These are phyloP conservation scores for Chaetomiaceae sp. DNA, from an alignment of 2,329 filamentous ascomycete species.

Conservation along the genomic window DNA sequence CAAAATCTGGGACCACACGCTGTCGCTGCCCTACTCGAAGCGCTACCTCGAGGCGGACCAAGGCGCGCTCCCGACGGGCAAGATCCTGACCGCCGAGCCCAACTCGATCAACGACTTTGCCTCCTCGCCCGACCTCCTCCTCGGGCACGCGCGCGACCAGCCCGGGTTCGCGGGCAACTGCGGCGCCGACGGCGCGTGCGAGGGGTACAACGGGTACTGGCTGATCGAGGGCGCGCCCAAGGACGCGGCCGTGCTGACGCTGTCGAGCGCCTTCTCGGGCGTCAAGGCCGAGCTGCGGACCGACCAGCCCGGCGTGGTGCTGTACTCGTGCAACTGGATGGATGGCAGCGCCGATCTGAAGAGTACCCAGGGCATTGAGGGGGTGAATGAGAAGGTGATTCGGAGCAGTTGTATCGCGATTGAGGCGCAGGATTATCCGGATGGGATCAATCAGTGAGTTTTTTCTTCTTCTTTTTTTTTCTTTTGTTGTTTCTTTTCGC, in stretches of 20 bases:
- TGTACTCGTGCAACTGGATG: slow-evolving; percentile 64
- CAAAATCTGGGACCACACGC: slow-evolving; percentile 56
- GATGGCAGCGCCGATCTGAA: slow-evolving; percentile 50
- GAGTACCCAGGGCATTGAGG: slow-evolving; percentile 51
- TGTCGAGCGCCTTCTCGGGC: slow-evolving; percentile 60
- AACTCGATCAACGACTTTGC: slow-evolving; percentile 64
- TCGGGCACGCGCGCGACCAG: slow-evolving; percentile 57
- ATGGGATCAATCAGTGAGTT: slow-evolving; percentile 65
- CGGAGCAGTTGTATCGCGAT: slow-evolving; percentile 69
- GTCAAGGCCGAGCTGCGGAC: slow-evolving; percentile 67
- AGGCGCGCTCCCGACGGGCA: slow-evolving; percentile 55
- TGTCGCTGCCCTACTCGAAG: slow-evolving; percentile 59
- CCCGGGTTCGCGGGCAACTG: slow-evolving; percentile 60
- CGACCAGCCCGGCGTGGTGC: slow-evolving; percentile 65
- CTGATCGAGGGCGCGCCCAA: slow-evolving; percentile 41
- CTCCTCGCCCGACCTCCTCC: slow-evolving; percentile 51
- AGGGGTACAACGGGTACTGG: slow-evolving; percentile 65
- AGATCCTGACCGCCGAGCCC: slow-evolving; percentile 52
- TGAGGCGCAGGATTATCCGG: slow-evolving; percentile 73
- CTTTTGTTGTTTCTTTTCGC: too few species aligned
- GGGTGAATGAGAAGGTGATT: slow-evolving; percentile 40
- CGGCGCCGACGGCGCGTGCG: slow-evolving; percentile 57
- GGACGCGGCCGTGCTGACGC: slow-evolving; percentile 44
- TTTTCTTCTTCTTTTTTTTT: not conserved
- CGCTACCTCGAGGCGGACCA: slow-evolving; percentile 54